Evolutionary conservation across 331 rosid species (phyloP), one percentile per base, ranked within the genome.

Genomic region (Dryas integrifolia): DNA sequence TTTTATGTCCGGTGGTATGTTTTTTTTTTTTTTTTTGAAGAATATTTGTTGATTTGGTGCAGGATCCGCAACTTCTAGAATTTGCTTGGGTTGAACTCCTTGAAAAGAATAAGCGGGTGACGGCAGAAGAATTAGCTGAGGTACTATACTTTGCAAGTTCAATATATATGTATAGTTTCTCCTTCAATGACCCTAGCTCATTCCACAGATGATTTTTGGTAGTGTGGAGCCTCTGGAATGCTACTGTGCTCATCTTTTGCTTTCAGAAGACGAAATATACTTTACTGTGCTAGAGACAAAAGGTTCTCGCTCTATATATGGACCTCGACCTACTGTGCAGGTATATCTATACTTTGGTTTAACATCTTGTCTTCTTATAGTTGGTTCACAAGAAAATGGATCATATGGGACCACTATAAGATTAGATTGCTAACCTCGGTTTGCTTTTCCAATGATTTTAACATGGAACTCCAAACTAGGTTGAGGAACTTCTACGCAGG

Each of bases 31-130:
- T 46, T 48, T 21, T 57, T 3, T 55, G 67, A 60, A 44, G 51
- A 45, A 65, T 67, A 49, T 75, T 72, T 61, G 50, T 62, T 75
- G 69, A 76, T 82, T 48, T 79, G 76, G 67, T 80, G 73, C 87
- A 95, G 99, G 99, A 95, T 81, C 86, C 83, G 6, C 73, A 94
- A 24, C 81, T 95, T 38, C 92, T 95, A 74, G 99, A 89, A 79
- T 92, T 90, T 75, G 97, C 99, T 83, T 95, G 99, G 99, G 82
- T 80, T 82, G 99, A 95, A 80, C 96, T 95, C 79, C 86, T 90
- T 24, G 99, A 92, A 73, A 84, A 90, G 80, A 87, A 95, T 77
- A 88, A 87, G 81, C 72, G 88, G n/a, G 91, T 92, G 79, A 90
- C 90, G 16, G 79, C 88, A 46, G 96, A 90, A 76, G 98, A 90